These are phyloP conservation scores for Stipa capillata DNA, from an alignment of 176 grass and related monocot genomes.

Conservation along the genomic window DNA sequence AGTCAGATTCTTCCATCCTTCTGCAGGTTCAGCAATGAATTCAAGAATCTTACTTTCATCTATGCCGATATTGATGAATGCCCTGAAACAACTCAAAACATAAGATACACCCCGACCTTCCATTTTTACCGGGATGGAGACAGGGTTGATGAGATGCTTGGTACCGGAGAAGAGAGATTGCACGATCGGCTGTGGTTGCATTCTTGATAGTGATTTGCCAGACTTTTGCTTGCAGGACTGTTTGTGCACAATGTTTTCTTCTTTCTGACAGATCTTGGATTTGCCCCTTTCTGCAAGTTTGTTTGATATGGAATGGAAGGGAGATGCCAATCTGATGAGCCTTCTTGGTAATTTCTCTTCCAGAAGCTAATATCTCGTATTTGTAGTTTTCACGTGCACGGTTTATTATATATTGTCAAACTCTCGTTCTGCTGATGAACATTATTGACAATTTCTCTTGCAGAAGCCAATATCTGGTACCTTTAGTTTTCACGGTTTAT, in stretches of 20 bases:
- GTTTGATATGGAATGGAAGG: not conserved
- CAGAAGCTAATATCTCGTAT: not conserved
- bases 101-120: conserved; percentile 89
- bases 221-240: not conserved
- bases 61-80: conserved; percentile 92
- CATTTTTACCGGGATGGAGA: conserved; percentile 81
- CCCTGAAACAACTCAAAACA: conserved; percentile 66
- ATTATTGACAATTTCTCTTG: no score
- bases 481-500: no score
- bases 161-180: conserved; percentile 70
- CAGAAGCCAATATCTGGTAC: no score
- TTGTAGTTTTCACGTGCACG: no score
- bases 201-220: conserved; percentile 34
- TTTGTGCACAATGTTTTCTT: conserved; percentile 1
- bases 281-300: not conserved
- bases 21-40: conserved; percentile 66
- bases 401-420: not conserved
- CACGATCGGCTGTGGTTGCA: conserved; percentile 89
- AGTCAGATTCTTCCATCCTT: conserved; percentile 69
- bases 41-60: conserved; percentile 73
- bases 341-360: not conserved
- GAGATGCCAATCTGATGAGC: not conserved
- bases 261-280: not conserved
- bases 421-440: no score
- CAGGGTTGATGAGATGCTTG: conserved; percentile 86